Conservation (phyloP, 331 rosid genomes). For the Acacia pycnantha region DNA sequence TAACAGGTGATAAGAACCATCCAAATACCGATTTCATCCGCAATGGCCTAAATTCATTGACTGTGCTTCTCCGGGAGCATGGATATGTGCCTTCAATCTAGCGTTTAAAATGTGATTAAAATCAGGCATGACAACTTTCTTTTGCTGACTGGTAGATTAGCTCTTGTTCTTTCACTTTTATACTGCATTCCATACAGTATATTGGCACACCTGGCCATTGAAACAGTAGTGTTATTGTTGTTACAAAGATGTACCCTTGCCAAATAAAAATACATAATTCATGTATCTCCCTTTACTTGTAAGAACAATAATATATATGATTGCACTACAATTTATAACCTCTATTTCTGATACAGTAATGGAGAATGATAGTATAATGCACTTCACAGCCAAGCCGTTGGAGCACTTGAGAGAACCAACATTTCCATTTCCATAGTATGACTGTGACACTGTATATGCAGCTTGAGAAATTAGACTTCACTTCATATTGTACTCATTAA, state of each 20-base stretch:
- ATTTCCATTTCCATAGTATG: background rate
- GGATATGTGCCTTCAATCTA: slow-evolving; percentile 43
- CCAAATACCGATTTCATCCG: slow-evolving; percentile 53
- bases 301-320: slow-evolving; percentile 29
- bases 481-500: background rate
- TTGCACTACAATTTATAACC: background rate
- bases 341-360: no score
- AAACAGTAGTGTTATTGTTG: slow-evolving; percentile 27
- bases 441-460: background rate
- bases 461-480: background rate
- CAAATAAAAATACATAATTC: slow-evolving; percentile 37
- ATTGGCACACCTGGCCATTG: slow-evolving; percentile 15
- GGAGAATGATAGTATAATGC: no score
- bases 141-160: slow-evolving; percentile 4
- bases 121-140: slow-evolving; percentile 11
- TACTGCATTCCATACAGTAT: background rate
- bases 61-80: slow-evolving; percentile 57
- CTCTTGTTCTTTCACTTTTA: background rate
- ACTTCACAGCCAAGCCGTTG: no score
- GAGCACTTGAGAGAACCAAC: background rate
- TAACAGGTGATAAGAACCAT: slow-evolving; percentile 63
- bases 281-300: slow-evolving; percentile 37
- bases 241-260: slow-evolving; percentile 7
- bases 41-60: slow-evolving; percentile 63
- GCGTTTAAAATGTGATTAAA: slow-evolving; percentile 26